Evolutionary conservation across 352 stramenopile species (phyloP).

Genomic region (Globisporangium sylvaticum): DNA sequence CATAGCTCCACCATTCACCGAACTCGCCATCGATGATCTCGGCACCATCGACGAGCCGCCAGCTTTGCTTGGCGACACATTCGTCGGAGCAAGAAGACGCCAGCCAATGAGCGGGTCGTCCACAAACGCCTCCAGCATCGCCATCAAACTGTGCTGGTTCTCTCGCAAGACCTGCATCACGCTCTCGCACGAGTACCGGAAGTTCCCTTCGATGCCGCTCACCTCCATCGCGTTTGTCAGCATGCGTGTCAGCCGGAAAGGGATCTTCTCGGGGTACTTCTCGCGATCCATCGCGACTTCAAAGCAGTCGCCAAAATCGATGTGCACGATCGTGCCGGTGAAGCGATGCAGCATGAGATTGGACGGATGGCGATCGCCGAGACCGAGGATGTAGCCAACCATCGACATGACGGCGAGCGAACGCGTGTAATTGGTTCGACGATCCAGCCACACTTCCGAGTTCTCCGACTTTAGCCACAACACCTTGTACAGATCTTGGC

Average conservation of each 20-base stretch:
- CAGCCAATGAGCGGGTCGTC: constrained; percentile 99
- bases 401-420: constrained; percentile 99
- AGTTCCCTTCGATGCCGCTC: constrained; percentile 98
- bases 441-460: constrained; percentile 98
- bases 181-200: constrained; percentile 95
- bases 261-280: constrained; percentile 99
- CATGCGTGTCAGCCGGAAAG: constrained; percentile 99
- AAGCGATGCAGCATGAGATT: constrained; percentile 99
- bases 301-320: constrained; percentile 97
- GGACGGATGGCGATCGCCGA: constrained; percentile 98
- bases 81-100: constrained; percentile 86
- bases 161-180: constrained; percentile 97
- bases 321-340: constrained; percentile 96
- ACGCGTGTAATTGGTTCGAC: constrained; percentile 96
- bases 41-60: constrained; percentile 27
- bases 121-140: constrained; percentile 99
- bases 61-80: constrained; percentile 36
- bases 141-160: constrained; percentile 97
- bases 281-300: constrained; percentile 98
- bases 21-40: constrained; percentile 28
- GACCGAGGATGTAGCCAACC: constrained; percentile 97
- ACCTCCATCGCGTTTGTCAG: constrained; percentile 99
- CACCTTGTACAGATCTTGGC: constrained; percentile 98
- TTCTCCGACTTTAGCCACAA: constrained; percentile 94
- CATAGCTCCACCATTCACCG: neutral